phyloP scores from a whole-genome alignment of 2,329 filamentous ascomycete genomes.

The Lecanoromycetidae sp. region DNA sequence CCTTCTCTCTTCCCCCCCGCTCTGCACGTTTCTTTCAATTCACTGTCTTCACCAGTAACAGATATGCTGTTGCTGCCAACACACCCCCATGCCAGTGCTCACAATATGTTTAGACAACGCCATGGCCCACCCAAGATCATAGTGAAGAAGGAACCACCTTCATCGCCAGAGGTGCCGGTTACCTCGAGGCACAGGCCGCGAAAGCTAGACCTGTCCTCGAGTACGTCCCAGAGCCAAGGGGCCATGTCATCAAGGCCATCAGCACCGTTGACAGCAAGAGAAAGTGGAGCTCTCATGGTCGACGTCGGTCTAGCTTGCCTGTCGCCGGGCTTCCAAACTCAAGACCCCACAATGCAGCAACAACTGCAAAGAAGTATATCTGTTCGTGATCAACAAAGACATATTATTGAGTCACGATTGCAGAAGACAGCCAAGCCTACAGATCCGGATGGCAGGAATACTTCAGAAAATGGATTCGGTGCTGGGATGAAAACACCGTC shows the following conservation, averaged over 20 bases:
- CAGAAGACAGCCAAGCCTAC: slow-evolving; percentile 78
- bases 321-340: slow-evolving; percentile 89
- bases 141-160: slow-evolving; percentile 85
- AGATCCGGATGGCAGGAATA: slow-evolving; percentile 51
- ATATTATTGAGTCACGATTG: slow-evolving; percentile 82
- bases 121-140: slow-evolving; percentile 60
- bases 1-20: neutral
- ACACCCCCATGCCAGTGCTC: slow-evolving; percentile 7
- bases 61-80: slow-evolving; percentile 12
- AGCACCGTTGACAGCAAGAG: slow-evolving; percentile 60
- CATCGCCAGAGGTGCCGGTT: slow-evolving; percentile 60
- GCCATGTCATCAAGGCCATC: slow-evolving; percentile 53
- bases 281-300: slow-evolving; percentile 64
- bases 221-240: slow-evolving; percentile 33
- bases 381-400: slow-evolving; percentile 83
- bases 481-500: slow-evolving; percentile 54
- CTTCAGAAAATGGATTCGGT: slow-evolving; percentile 31
- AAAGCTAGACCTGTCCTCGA: slow-evolving; percentile 35
- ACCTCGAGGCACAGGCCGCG: slow-evolving; percentile 36
- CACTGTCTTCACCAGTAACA: neutral
- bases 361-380: slow-evolving; percentile 89
- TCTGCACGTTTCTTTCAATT: neutral
- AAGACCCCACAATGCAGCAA: slow-evolving; percentile 93
- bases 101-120: slow-evolving; percentile 28
- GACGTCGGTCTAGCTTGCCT: slow-evolving; percentile 89